Percentiles rank a stretch among this genome's conserved stretches.
phyloP scores from a whole-genome alignment of 1,284 basidiomycete species.

The Mycena citricolor region DNA sequence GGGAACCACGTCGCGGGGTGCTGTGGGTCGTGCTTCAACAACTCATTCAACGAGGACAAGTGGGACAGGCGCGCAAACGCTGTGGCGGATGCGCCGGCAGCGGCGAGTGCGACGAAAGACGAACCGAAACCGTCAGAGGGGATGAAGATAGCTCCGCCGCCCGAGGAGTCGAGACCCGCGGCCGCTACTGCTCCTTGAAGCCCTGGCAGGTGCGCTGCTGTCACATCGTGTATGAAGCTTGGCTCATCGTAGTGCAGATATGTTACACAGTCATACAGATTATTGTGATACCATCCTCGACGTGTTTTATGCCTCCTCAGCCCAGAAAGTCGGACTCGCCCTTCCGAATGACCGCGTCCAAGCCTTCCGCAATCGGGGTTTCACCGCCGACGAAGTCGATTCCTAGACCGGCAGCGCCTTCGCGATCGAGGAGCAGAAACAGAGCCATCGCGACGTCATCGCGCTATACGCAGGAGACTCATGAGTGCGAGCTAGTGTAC shows the following conservation, averaged over 20 bases:
- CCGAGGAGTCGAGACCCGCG: too few species aligned
- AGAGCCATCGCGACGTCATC: constrained; percentile 63
- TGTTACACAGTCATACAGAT: too few species aligned
- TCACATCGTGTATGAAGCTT: too few species aligned
- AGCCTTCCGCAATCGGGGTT: constrained; percentile 44
- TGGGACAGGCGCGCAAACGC: constrained; percentile 33
- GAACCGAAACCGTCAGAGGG: too few species aligned
- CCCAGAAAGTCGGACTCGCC: constrained; percentile 32
- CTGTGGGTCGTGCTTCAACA: constrained; percentile 41
- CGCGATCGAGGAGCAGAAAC: constrained; percentile 49
- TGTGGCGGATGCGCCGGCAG: too few species aligned
- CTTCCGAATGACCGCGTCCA: constrained; percentile 49
- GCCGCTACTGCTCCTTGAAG: too few species aligned
- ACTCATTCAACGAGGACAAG: constrained; percentile 42
- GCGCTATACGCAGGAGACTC: constrained; percentile 34
- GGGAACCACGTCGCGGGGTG: constrained; percentile 35
- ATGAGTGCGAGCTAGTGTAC: constrained; percentile 1
- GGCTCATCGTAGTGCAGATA: too few species aligned
- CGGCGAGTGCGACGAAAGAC: too few species aligned
- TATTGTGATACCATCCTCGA: too few species aligned
- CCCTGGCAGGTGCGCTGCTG: too few species aligned
- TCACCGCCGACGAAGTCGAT: constrained; percentile 64
- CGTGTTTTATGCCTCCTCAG: too few species aligned
- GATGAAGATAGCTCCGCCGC: too few species aligned
- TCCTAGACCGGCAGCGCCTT: constrained; percentile 57